Base-by-base conservation (phyloP, 371 early-diverging fungal genomes). In the Mortierella sp. region DNA sequence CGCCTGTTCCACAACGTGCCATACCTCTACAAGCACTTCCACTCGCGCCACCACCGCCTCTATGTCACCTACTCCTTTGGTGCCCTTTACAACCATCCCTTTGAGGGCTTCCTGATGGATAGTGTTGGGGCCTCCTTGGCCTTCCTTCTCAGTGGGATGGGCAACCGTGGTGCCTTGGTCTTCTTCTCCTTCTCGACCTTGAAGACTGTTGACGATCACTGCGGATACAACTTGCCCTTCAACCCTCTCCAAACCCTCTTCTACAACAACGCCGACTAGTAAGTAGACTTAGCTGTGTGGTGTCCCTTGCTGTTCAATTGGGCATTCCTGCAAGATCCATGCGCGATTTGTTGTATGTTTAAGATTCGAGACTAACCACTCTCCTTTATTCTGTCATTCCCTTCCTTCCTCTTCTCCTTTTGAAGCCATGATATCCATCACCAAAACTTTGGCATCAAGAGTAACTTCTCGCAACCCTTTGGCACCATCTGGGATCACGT, bases 161-260 rank as follows among this genome's bases (percentile, higher is more conserved):
- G 94, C 70, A 93, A 95, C 48, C 89, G 91, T 80, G 92, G 94
- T 58, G 90, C 91, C 13, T 90, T 93, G 72, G 68, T 92, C 34
- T 95, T 96, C 83, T 96, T 94, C 87, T 90, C 92, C 24, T 91
- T 96, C 83, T 93, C 95, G 1, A 95, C 95, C 52, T 80, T 96
- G 71, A 96, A 96, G 88, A 96, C 96, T 74, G 92, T 95, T 1
- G 95, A 95, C 74, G 96, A 96, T 80, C 96, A 96, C 88, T 94
- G 95, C 82, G 96, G 96, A 38, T 96, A 95, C 88, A 89, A 91
- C n/a, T 89, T 95, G 80, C 95, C 96, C n/a, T 95, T 93, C 91
- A 92, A 94, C 79, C 95, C 96, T 31, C 88, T 94, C 57, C 92
- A 93, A 75, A 85, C 84, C 21, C 74, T 93, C 26, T 95, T 95